These are phyloP conservation scores for Colletotrichum graminicola DNA, from an alignment of 2,329 filamentous ascomycete species.

Conservation along the genomic window DNA sequence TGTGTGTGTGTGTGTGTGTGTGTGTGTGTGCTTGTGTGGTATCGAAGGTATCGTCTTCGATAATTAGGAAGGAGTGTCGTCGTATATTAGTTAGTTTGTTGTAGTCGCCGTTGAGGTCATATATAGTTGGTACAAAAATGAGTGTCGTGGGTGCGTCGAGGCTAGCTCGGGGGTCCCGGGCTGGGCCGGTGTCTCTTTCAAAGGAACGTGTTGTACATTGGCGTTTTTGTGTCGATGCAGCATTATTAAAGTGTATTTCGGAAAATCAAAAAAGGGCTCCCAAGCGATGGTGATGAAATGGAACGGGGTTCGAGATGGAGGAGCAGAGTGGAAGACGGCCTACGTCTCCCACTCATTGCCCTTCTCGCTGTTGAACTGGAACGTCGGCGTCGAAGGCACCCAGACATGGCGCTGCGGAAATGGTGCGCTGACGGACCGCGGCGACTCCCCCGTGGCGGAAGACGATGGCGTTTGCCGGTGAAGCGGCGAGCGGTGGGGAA, in stretches of 20 bases:
- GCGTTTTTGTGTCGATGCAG: conserved; percentile 49
- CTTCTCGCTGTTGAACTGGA: conserved; percentile 40
- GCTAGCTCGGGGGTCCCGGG: conserved; percentile 46
- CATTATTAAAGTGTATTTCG: conserved; percentile 46
- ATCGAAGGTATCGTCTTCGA: conserved; percentile 52
- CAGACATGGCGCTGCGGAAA: conserved; percentile 38
- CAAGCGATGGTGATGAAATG: conserved; percentile 42
- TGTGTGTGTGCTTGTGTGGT: conserved; percentile 4
- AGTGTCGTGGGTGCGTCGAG: conserved; percentile 50
- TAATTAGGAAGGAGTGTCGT: conserved; percentile 50
- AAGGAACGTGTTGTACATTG: conserved; percentile 52
- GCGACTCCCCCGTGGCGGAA: conserved; percentile 44
- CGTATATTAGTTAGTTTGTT: conserved; percentile 26
- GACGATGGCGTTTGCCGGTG: conserved; percentile 52
- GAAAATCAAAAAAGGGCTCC: conserved; percentile 41
- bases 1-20: conserved; percentile 2
- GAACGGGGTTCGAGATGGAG: conserved; percentile 47
- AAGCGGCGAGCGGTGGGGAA: conserved; percentile 51
- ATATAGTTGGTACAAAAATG: conserved; percentile 49
- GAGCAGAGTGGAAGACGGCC: conserved; percentile 48
- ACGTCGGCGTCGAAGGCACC: conserved; percentile 19
- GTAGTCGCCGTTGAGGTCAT: conserved; percentile 22
- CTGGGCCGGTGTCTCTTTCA: conserved; percentile 43
- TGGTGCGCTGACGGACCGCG: conserved; percentile 46
- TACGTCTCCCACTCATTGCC: conserved; percentile 47